phyloP scores from a whole-genome alignment of 345 rosid genomes.

The Cardiospermum halicacabum region DNA sequence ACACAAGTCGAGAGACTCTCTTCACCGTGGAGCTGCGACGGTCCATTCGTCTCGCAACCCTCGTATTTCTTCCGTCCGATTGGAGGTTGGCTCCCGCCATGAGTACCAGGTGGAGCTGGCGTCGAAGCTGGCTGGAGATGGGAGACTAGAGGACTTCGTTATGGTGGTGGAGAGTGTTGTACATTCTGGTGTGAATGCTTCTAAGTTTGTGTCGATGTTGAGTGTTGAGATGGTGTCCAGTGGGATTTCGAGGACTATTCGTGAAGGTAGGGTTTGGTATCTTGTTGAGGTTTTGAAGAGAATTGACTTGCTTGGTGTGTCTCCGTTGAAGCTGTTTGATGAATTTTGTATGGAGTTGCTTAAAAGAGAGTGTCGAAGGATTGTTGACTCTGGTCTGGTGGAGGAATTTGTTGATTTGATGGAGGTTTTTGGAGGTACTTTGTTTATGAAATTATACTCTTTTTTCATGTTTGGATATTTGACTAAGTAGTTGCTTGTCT shows the following conservation, averaged over 20 bases:
- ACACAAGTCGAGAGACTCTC: slow-evolving; percentile 27
- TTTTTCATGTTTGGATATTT: too few species aligned
- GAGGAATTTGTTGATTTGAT: slow-evolving; percentile 48
- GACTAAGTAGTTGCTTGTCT: neutral
- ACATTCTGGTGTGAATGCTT: slow-evolving; percentile 46
- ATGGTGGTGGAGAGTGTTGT: slow-evolving; percentile 49
- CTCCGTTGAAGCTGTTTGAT: slow-evolving; percentile 49
- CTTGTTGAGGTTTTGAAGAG: slow-evolving; percentile 51
- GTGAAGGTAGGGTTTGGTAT: slow-evolving; percentile 46
- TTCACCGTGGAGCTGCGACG: slow-evolving; percentile 24
- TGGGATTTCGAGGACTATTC: slow-evolving; percentile 45
- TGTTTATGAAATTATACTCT: neutral
- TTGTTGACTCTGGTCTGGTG: slow-evolving; percentile 43
- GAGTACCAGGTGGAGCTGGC: slow-evolving; percentile 52
- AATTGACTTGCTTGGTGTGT: slow-evolving; percentile 49
- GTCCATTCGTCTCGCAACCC: slow-evolving; percentile 21
- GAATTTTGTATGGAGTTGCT: slow-evolving; percentile 36
- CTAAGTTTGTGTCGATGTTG: slow-evolving; percentile 45
- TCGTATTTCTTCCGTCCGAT: slow-evolving; percentile 30
- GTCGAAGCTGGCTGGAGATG: slow-evolving; percentile 62
- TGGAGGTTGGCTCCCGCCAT: slow-evolving; percentile 29
- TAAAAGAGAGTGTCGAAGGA: slow-evolving; percentile 49
- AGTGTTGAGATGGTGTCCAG: slow-evolving; percentile 36
- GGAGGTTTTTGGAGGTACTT: slow-evolving; percentile 72
- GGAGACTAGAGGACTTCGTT: slow-evolving; percentile 58